Evolutionary conservation across 371 early-diverging fungal species (phyloP).

Genomic region (Mortierella sp.): DNA sequence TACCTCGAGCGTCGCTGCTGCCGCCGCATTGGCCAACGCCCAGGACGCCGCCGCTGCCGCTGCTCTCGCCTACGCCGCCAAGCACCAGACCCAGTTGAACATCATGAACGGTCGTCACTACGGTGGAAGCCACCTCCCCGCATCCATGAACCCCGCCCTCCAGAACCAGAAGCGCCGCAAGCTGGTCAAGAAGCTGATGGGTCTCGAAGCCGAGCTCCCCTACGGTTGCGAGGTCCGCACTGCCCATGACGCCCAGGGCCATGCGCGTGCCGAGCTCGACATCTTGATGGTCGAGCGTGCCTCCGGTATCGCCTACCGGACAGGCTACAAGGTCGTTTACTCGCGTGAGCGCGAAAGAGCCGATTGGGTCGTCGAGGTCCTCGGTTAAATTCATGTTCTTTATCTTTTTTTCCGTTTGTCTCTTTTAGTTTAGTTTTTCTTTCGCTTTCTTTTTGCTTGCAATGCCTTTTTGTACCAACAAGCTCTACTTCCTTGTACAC

Average conservation of each 20-base stretch:
- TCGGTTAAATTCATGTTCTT: constrained; percentile 27
- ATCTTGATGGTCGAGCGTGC: constrained; percentile 54
- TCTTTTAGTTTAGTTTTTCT: not conserved
- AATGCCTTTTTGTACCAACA: constrained; percentile 11
- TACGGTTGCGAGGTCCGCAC: constrained; percentile 49
- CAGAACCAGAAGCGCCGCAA: constrained; percentile 30
- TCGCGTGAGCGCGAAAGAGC: constrained; percentile 46
- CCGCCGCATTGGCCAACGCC: constrained; percentile 4
- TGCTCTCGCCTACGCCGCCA: not conserved
- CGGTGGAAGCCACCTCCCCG: constrained; percentile 56
- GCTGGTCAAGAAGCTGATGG: constrained; percentile 38
- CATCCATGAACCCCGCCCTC: constrained; percentile 27
- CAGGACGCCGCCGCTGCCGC: constrained; percentile 6
- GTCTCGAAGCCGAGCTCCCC: constrained; percentile 54
- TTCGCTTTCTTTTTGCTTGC: not conserved
- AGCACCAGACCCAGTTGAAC: constrained; percentile 13
- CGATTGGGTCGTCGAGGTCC: constrained; percentile 50
- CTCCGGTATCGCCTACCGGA: constrained; percentile 51
- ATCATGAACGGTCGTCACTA: constrained; percentile 50
- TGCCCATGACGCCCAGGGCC: constrained; percentile 37
- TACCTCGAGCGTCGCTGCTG: not conserved
- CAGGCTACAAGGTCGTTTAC: constrained; percentile 55
- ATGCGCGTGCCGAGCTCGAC: constrained; percentile 51
- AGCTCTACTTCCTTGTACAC: not conserved
- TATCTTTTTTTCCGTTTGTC: not conserved